Base-by-base conservation (phyloP, 441 rosid species). In the Populus hybrid region DNA sequence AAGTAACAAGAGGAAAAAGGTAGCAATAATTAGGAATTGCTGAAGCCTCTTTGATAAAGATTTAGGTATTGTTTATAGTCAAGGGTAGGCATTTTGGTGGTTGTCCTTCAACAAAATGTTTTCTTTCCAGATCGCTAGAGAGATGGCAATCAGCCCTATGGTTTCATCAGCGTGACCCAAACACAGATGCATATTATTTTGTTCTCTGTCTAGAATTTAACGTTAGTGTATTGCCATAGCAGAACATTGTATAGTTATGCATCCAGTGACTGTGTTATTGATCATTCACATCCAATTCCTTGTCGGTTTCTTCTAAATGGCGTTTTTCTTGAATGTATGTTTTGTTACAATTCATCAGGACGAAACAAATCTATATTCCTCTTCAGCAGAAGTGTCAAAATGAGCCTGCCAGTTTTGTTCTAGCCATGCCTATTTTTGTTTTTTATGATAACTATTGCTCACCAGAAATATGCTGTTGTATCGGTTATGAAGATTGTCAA, bases 91-190 rank as follows among this genome's bases (percentile, higher is more conserved):
- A 69, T 65, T 54, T 67, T 64, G 38, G 61, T 80, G 70, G 40
- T 61, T 59, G 63, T 24, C 12, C 34, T 18, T 69, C 35, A 21
- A 6, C 57, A 71, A 40, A 18, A 9, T 75, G 8, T 69, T 77
- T 8, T 81, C 67, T 78, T 76, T 85, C 81, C 86, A 95, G 99
- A 91, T 95, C 86, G 97, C 94, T 4, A 90, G 99, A 81, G 99
- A 95, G 85, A 94, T 95, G 99, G 99, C 89, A 77, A 93, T 95
- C 84, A 93, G 97, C 81, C 97, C 99, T 63, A 0, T 42, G 50
- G 50, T 42, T 42, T 42, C 14, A 42, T 42, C 50, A 42, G 14
- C 14, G 50, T 42, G 50, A 28, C 36, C 10, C 50, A 42, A 42
- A 42, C 8, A 7, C 50, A 42, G 4, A 42, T 42, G 50, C 50